Conservation (phyloP, 176 grass and related monocot genomes). For the Triticum urartu region DNA sequence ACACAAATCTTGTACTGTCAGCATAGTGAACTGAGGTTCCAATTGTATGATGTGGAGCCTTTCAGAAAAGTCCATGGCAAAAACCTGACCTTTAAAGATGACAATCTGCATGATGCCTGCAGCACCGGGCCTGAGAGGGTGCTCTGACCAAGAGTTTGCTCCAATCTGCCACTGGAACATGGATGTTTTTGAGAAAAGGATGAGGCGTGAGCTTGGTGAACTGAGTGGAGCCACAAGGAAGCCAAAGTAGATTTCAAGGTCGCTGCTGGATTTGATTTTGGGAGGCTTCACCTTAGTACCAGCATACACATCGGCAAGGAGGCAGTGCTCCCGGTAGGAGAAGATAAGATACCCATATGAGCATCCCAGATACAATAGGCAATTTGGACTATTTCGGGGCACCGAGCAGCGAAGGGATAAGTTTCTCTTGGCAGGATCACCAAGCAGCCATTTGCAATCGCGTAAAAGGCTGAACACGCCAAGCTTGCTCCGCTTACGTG, state of each 20-base stretch:
- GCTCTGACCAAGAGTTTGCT: neutral
- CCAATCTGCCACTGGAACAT: constrained; percentile 33
- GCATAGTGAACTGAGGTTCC: too few relatives aligned
- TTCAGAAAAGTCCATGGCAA: neutral
- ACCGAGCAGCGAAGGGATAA: neutral
- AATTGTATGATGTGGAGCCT: neutral
- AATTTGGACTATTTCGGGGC: neutral
- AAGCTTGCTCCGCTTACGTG: too few relatives aligned
- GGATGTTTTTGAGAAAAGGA: neutral
- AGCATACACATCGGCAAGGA: constrained; percentile 37
- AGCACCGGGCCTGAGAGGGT: neutral
- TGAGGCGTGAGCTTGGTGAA: constrained; percentile 28
- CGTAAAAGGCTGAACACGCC: neutral
- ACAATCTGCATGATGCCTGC: neutral
- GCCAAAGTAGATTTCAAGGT: neutral
- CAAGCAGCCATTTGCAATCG: neutral
- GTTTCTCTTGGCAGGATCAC: neutral
- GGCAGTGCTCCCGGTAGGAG: neutral
- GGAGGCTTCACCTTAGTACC: constrained; percentile 28
- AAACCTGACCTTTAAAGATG: neutral
- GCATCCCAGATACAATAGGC: constrained; percentile 22
- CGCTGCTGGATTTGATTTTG: neutral
- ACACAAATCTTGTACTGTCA: neutral
- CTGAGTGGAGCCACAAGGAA: constrained; percentile 36
- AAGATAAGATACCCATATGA: neutral